Evolutionary conservation across 2,329 filamentous ascomycete species (phyloP), one percentile per base, ranked within the genome.

Genomic region (Chrysoporthe austroafricana): DNA sequence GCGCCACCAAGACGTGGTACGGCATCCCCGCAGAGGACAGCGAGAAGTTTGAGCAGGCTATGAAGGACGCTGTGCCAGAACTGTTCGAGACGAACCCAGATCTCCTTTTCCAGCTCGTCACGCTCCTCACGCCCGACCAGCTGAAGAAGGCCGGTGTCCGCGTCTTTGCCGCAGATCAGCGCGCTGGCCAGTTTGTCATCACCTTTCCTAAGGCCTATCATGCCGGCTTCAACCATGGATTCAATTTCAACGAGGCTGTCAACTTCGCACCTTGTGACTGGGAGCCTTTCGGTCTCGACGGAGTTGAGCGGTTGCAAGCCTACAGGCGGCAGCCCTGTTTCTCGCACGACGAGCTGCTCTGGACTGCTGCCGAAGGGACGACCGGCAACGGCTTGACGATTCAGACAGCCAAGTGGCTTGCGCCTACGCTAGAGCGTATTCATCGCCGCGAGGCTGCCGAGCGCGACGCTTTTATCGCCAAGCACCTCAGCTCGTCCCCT

Each of bases 161-260:
- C 59, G 95, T 98, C 2, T 98, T 93, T 76, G 96, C 96, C 0
- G 82, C 97, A n/a, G 96, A 99, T 76, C 96, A 99, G 77, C 88
- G 95, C 73, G 96, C 96, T 39, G 96, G 96, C 5, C 94, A 99
- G 76, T 93, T 99, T 71, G 94, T 99, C 71, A 90, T 99, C 71
- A 99, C 96, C 0, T 99, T 97, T 74, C 96, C 96, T 0, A 92
- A 97, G 77, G 96, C 96, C 0, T 99, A 98, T 74, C 96, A 99
- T 77, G 95, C 96, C 6, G 96, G 96, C 0, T 99, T 99, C 81
- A 99, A 99, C 74, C 96, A 99, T 74, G 96, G 92, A 0, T 99
- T 99, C 83, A 99, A 99, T 76, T 97, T 97, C 79, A 99, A 99
- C 73, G 96, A 99, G 78, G 96, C 96, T 5, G 96, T 99, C 73